Conservation (phyloP, 2,329 filamentous ascomycete species). For the Aspergillus quadrilineatus region DNA sequence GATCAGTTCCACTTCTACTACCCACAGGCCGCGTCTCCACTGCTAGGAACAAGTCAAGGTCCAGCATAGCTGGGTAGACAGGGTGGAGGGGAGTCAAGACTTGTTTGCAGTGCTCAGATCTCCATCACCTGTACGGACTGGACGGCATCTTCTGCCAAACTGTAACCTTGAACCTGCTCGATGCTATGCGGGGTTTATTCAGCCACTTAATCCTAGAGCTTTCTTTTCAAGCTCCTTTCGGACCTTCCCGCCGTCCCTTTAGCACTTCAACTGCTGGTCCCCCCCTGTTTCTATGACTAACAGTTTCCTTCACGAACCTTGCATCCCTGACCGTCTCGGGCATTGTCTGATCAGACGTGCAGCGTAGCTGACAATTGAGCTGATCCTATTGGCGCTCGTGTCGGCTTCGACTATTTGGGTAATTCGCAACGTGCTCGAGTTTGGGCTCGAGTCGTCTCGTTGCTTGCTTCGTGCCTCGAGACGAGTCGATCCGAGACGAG, state of each 20-base stretch:
- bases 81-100: no score
- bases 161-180: not conserved
- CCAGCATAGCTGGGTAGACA: not conserved
- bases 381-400: not conserved
- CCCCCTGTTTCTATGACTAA: slow-evolving; percentile 7
- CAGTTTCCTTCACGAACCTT: slow-evolving; percentile 1
- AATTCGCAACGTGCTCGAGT: slow-evolving; percentile 10
- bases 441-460: no score
- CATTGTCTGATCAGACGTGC: slow-evolving; percentile 1
- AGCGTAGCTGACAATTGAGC: slow-evolving; percentile 1
- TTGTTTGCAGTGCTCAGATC: no score
- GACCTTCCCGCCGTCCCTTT: not conserved
- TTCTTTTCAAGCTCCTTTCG: not conserved
- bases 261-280: not conserved
- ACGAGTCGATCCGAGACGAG: no score
- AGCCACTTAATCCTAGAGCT: not conserved
- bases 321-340: not conserved
- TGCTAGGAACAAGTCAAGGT: not conserved
- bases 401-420: slow-evolving; percentile 5
- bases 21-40: not conserved
- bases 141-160: not conserved
- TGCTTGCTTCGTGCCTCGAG: no score
- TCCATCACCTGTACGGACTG: no score
- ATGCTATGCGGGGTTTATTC: not conserved
- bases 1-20: not conserved